Evolutionary conservation across 371 early-diverging fungal genomes (phyloP), one percentile per base, ranked within the genome.

Genomic region (Apophysomyces sp.): DNA sequence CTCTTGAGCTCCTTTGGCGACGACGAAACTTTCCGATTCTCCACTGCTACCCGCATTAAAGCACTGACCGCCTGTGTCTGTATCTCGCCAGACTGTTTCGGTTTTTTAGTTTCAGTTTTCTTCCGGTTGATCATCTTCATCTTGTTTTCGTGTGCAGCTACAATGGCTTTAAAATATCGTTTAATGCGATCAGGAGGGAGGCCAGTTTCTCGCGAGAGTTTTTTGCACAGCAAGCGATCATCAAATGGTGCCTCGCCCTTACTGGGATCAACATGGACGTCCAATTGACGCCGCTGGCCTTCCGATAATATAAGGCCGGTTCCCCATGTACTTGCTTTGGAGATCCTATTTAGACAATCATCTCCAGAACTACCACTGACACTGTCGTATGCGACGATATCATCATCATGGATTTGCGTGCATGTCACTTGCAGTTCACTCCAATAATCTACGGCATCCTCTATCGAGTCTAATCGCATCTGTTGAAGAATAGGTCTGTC

Each of bases 401-500:
- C 41, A 4, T 34, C 28, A 28, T 54, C 21, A 30, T 52, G 37
- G 4, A 32, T 29, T 15, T 62, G 65, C 0, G 65, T 68, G 37
- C 69, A 69, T 2, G 37, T 31, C 29, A 55, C 61, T 27, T 69
- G 65, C 5, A 69, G 55, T n/a, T 69, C 69, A 2, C 58, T 51
- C 69, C 69, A 69, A 52, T 64, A 69, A 16, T 24, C 26, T 0
- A 52, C 31, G 13, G 65, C 60, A 28, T 63, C 52, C 24, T 49
- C 36, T 9, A 44, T 26, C 9, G 65, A 55, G 11, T 29, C 4
- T n/a, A 69, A 15, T 18, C 29, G 27, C 39, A 55, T 18, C 4
- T 40, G 34, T 11, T 37, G 54, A 8, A 69, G 37, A 9, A 69
- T 49, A 7, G 69, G 69, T 18, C 62, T 52, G 4, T 29, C 39